Evolutionary conservation across 2,329 filamentous ascomycete genomes (phyloP).

Genomic region (Helicocarpus griseus): DNA sequence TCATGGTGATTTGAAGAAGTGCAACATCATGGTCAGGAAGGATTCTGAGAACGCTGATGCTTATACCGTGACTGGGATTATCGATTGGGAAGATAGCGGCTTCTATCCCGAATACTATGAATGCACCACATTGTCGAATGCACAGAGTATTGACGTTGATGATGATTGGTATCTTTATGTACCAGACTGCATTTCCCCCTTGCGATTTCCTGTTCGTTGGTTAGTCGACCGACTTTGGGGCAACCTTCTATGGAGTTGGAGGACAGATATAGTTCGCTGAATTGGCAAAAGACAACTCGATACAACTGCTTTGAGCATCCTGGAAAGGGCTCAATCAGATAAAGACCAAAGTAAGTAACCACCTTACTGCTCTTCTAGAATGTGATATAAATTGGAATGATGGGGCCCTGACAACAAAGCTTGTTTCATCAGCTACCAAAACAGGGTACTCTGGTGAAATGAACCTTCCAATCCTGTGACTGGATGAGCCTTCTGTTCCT

Average conservation of each 20-base stretch:
- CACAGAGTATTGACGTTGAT: slow-evolving; percentile 14
- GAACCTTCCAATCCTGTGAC: too few species aligned
- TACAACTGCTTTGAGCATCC: too few species aligned
- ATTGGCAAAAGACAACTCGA: too few species aligned
- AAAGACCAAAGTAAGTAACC: too few species aligned
- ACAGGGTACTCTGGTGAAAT: too few species aligned
- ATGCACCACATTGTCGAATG: slow-evolving; percentile 15
- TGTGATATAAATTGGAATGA: too few species aligned
- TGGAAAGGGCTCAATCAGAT: too few species aligned
- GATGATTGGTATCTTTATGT: slow-evolving; percentile 23
- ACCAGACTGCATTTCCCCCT: slow-evolving; percentile 18
- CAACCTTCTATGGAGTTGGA: slow-evolving; percentile 5
- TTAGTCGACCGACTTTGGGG: slow-evolving; percentile 4
- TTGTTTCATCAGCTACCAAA: too few species aligned
- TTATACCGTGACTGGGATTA: slow-evolving; percentile 19
- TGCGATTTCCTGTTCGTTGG: neutral
- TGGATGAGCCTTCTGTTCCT: too few species aligned
- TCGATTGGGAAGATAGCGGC: slow-evolving; percentile 24
- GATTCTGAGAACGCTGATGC: slow-evolving; percentile 6
- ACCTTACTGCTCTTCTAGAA: too few species aligned
- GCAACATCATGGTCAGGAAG: slow-evolving; percentile 20
- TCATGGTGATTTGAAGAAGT: slow-evolving; percentile 18
- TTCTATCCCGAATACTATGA: slow-evolving; percentile 25
- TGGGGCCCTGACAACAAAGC: too few species aligned
- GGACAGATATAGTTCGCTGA: slow-evolving; percentile 5